These are phyloP conservation scores for Moelleriella libera DNA, from an alignment of 2,329 filamentous ascomycete species.

Conservation along the genomic window DNA sequence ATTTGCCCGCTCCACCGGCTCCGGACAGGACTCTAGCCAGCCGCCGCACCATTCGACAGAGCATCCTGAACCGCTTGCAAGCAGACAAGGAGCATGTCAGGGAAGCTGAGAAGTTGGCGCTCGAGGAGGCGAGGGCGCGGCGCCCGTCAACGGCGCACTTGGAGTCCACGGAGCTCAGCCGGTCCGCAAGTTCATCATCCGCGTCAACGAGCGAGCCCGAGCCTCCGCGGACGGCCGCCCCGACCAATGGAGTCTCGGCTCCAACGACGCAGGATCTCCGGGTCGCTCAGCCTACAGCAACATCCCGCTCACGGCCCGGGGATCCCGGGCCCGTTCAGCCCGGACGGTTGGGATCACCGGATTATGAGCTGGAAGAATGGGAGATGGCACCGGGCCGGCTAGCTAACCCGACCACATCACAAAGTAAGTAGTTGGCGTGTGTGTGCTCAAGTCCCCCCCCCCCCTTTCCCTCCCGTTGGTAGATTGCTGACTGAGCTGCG, in stretches of 20 bases:
- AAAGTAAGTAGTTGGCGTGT: slow-evolving; percentile 17
- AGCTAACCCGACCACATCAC: slow-evolving; percentile 11
- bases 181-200: too few relatives aligned
- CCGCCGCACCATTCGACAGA: slow-evolving; percentile 1
- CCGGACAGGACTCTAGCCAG: background rate
- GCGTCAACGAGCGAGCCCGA: too few relatives aligned
- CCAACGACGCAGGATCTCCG: too few relatives aligned
- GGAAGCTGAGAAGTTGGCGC: background rate
- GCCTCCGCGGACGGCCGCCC: too few relatives aligned
- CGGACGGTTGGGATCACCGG: background rate
- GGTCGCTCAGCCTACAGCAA: too few relatives aligned
- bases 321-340: background rate
- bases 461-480: too few relatives aligned
- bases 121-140: background rate
- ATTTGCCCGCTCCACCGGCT: background rate
- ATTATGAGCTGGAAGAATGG: slow-evolving; percentile 5
- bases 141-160: background rate
- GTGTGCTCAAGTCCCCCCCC: background rate
- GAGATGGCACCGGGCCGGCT: slow-evolving; percentile 29
- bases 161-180: background rate
- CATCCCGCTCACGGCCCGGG: too few relatives aligned
- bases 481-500: background rate
- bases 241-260: too few relatives aligned
- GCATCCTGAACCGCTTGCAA: slow-evolving; percentile 2
- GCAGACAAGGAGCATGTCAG: background rate